Evolutionary conservation across 106 monocot genomes (phyloP), one percentile per base, ranked within the genome.

Genomic region (Allium fistulosum): DNA sequence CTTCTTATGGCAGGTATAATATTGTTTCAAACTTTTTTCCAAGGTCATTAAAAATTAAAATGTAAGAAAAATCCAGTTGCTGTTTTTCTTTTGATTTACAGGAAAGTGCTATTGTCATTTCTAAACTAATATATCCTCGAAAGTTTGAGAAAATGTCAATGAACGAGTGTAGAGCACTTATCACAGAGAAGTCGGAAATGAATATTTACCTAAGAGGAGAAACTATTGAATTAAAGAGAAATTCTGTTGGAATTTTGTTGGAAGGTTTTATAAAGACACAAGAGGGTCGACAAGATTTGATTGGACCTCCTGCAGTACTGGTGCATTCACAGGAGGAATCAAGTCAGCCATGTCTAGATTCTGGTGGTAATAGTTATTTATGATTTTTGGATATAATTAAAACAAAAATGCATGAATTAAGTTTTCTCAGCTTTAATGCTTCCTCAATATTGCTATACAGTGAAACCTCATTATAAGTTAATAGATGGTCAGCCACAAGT

Each of bases 1-100:
- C 47, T 93, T 99, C 75, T 79, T 99, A 37, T 99, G 99, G 99
- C 84, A 93, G 99, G 99, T 99, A 84, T 8, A 55, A 15, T 15
- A 55, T 55, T 55, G 53, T 46, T 22, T 58, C 49, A 28, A 9
- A 9, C 27, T 17, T 17, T 65, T 7, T 65, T 37, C 37, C 37
- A 5, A 5, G 5, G 2, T 37, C 37, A 37, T 37, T 37, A 37
- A 37, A 37, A 37, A 37, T 4, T 37, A 37, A 37, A 37, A 37
- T 37, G 37, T 37, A 37, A 2, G 37, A 5, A 37, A 37, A 37
- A 37, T 37, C 37, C 37, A 37, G 37, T 37, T 37, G 37, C 37
- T 37, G 37, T 37, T 2, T 37, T 37, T 37, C 2, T 37, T 37
- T 37, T 37, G 37, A 37, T 61, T 65, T 90, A 49, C 92, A 99